Evolutionary conservation across 345 rosid species (phyloP).

Genomic region (Odontarrhena argentea): DNA sequence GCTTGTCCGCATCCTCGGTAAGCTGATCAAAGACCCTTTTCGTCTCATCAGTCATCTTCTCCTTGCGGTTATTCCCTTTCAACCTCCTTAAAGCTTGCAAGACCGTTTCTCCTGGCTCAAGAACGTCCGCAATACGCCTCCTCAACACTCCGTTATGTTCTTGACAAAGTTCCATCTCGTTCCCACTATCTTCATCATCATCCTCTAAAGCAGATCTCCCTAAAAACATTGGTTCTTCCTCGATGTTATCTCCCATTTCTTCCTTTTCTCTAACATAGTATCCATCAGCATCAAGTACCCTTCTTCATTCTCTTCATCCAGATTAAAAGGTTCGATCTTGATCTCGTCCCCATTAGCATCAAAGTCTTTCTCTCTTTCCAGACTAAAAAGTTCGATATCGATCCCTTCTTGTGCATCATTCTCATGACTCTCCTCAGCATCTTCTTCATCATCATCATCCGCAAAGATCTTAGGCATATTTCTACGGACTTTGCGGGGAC

Average conservation of each 20-base stretch:
- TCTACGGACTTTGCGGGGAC: no score
- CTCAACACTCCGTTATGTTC: conserved; percentile 58
- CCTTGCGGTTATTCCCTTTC: conserved; percentile 37
- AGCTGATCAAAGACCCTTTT: conserved; percentile 72
- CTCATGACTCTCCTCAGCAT: no score
- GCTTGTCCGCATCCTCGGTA: conserved; percentile 73
- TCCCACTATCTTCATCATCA: conserved; percentile 23
- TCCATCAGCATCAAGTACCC: conserved; percentile 64
- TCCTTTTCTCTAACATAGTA: conserved; percentile 73
- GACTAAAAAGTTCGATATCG: no score
- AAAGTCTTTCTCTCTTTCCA: no score
- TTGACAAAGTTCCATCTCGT: conserved; percentile 51
- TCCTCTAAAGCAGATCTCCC: conserved; percentile 29
- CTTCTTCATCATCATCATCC: no score
- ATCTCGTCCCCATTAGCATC: no score
- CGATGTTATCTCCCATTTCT: conserved; percentile 79
- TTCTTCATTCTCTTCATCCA: no score
- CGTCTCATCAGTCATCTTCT: conserved; percentile 70
- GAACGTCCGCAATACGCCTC: conserved; percentile 68
- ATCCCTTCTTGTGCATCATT: no score
- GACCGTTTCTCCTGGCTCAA: conserved; percentile 66
- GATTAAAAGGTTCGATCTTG: no score
- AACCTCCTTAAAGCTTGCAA: no score
- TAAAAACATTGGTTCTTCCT: conserved; percentile 46
- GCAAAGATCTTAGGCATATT: no score